These are phyloP conservation scores for Naematelia encephala DNA, from an alignment of 768 basidiomycete species.

Conservation along the genomic window DNA sequence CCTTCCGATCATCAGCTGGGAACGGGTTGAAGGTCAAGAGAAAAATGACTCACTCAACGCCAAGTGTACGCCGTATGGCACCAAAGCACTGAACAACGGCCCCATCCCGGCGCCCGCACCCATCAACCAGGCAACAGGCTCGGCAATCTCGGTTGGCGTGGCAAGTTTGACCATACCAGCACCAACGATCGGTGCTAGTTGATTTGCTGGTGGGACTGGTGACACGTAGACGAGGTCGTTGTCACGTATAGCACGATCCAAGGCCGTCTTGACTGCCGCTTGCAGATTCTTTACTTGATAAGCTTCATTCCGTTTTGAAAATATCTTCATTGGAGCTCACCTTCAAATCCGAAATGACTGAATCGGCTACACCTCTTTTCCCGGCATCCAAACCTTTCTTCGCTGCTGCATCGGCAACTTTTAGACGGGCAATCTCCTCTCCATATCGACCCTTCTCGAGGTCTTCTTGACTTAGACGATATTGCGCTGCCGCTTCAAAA, in stretches of 20 bases:
- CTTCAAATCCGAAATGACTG: slow-evolving; percentile 75
- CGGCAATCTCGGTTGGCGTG: slow-evolving; percentile 53
- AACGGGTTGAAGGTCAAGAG: background rate
- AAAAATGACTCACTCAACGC: slow-evolving; percentile 75
- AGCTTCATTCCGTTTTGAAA: slow-evolving; percentile 4
- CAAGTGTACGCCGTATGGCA: slow-evolving; percentile 80
- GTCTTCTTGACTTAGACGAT: slow-evolving; percentile 83
- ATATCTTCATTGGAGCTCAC: slow-evolving; percentile 53
- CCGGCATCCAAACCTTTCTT: slow-evolving; percentile 69
- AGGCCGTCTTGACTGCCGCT: slow-evolving; percentile 64
- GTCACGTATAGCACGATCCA: slow-evolving; percentile 74
- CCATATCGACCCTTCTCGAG: slow-evolving; percentile 74
- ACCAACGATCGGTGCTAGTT: slow-evolving; percentile 64
- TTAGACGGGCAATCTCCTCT: slow-evolving; percentile 73
- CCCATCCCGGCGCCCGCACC: slow-evolving; percentile 54
- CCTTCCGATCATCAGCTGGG: slow-evolving; percentile 21
- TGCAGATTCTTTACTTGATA: slow-evolving; percentile 63
- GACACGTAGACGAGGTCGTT: slow-evolving; percentile 95
- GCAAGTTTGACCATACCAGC: slow-evolving; percentile 65
- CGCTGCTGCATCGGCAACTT: slow-evolving; percentile 63
- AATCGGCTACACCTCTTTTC: slow-evolving; percentile 60
- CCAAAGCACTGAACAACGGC: slow-evolving; percentile 69
- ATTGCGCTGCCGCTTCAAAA: slow-evolving; percentile 84
- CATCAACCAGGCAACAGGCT: slow-evolving; percentile 51
- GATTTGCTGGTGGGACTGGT: slow-evolving; percentile 69